phyloP scores from a whole-genome alignment of 2,329 filamentous ascomycete genomes.

The Trichoderma atroviride region DNA sequence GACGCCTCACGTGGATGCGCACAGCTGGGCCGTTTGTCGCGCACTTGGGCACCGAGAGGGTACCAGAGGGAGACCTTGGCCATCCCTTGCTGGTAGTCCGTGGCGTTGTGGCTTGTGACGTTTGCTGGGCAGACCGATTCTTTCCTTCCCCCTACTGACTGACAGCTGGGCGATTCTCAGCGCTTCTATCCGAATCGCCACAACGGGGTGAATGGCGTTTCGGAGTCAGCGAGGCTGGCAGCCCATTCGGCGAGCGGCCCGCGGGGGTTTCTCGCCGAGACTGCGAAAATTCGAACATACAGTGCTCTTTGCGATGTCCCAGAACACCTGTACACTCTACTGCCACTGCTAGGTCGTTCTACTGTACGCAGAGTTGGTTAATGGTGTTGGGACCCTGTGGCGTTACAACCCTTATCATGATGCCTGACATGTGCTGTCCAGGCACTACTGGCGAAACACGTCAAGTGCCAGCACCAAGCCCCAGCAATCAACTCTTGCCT shows the following conservation, averaged over 20 bases:
- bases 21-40: neutral
- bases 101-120: conserved; percentile 27
- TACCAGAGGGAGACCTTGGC: conserved; percentile 1
- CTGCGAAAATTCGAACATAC: neutral
- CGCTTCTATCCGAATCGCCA: conserved; percentile 20
- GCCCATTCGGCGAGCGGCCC: neutral
- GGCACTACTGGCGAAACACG: neutral
- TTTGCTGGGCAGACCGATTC: conserved; percentile 21
- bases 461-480: neutral
- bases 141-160: conserved; percentile 12
- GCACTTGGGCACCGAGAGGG: neutral
- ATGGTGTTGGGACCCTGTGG: neutral
- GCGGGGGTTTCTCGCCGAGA: neutral
- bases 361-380: neutral
- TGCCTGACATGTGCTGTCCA: conserved; percentile 20
- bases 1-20: neutral
- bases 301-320: neutral
- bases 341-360: neutral
- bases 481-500: neutral
- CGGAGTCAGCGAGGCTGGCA: conserved; percentile 20
- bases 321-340: neutral
- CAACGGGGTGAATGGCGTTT: conserved; percentile 5
- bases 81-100: conserved; percentile 9
- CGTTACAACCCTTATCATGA: conserved; percentile 15
- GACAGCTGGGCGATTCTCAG: conserved; percentile 11